Evolutionary conservation across 306 rosid genomes (phyloP), one percentile per base, ranked within the genome.

Genomic region (Urtica urens): DNA sequence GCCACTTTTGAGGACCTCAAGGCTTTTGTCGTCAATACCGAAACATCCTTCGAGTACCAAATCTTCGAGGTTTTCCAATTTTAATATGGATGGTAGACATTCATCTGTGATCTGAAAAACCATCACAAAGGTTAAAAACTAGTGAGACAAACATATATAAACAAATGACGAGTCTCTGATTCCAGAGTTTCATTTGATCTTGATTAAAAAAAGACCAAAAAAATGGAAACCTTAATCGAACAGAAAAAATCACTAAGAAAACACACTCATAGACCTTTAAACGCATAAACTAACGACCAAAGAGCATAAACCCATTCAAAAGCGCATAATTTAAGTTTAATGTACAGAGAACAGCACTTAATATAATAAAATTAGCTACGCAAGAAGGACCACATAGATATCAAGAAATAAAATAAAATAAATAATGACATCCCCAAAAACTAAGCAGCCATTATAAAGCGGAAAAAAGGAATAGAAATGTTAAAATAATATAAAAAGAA

Each of bases 11-110:
- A 81, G 59, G 67, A 56, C 67, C 5, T 60, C 69, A 35, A 85
- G 78, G 72, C 76, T 59, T 62, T 73, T 78, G 19, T 85, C 93
- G 20, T 80, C 87, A 26, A 90, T 71, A 46, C 92, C 87, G 54
- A 64, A 77, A 72, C 99, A 90, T 53, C 99, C 99, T 75, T 85
- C 93, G 7, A 90, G 72, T 35, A 71, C 70, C 79, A 90, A 75
- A 69, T 90, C 93, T 63, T 90, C 95, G 46, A 90, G 83, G 70
- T 73, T 50, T 37, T 73, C 73, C 69, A 90, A 73, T 59, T 76
- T 67, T 60, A 79, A 70, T 51, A 90, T 75, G 25, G 94, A 79
- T 4, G 87, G 75, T 9, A 90, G 74, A 66, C 99, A 90, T 58
- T 71, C 74, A 22, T 80, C 93, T 0, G 94, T 84, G 67, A 90